These are phyloP conservation scores for Neonothopanus nambi DNA, from an alignment of 1,284 basidiomycete genomes.

Conservation along the genomic window DNA sequence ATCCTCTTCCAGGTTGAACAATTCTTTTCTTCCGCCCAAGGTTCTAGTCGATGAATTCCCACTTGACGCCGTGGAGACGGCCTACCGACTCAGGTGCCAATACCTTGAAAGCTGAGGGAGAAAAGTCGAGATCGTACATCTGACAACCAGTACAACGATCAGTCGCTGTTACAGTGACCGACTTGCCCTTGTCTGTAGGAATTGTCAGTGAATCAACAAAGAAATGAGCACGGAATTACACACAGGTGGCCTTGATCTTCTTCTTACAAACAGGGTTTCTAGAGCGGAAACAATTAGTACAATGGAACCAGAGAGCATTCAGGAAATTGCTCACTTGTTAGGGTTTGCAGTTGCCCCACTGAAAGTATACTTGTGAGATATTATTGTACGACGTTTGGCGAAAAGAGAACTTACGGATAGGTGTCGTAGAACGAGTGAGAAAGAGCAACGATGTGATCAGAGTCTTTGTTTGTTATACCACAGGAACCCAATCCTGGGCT, in stretches of 20 bases:
- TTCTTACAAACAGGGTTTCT: conserved; percentile 9
- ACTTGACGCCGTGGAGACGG: conserved; percentile 4
- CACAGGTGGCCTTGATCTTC: conserved; percentile 7
- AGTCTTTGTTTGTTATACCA: conserved; percentile 6
- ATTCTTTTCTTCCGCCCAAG: no score
- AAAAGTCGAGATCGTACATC: conserved; percentile 10
- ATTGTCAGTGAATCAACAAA: not conserved
- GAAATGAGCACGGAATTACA: not conserved
- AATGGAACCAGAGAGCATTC: not conserved
- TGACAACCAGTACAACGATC: conserved; percentile 9
- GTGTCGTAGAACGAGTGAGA: conserved; percentile 4
- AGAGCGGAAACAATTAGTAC: not conserved
- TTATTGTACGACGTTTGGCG: not conserved
- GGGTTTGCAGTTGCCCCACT: not conserved
- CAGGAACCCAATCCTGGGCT: conserved; percentile 2
- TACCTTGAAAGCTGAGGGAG: not conserved
- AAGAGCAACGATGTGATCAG: conserved; percentile 5
- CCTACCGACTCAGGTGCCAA: not conserved
- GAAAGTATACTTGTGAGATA: not conserved
- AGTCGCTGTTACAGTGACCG: conserved; percentile 1
- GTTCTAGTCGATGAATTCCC: not conserved
- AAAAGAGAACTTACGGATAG: conserved; percentile 8
- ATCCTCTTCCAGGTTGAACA: no score
- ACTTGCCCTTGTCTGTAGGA: conserved; percentile 9
- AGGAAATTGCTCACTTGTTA: not conserved